Conservation (phyloP, 176 grass and related monocot species). For the bread wheat (Triticum aestivum) region DNA sequence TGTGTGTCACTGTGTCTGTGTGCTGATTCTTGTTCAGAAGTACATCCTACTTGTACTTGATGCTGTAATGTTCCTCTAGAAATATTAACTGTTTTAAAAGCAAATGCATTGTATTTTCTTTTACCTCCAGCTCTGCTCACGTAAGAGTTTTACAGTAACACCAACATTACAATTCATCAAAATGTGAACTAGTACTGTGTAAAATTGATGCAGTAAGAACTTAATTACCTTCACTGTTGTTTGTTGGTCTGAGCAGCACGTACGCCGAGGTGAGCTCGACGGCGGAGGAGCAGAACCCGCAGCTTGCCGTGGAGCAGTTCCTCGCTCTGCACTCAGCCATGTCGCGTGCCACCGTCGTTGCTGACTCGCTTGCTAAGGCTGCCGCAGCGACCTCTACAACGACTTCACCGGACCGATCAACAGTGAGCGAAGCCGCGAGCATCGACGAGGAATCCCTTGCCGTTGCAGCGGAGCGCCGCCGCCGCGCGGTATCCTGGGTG, state of each 20-base stretch:
- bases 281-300: slow-evolving; percentile 78
- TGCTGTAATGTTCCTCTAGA: slow-evolving; percentile 11
- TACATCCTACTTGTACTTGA: slow-evolving; percentile 18
- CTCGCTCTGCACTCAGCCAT: slow-evolving; percentile 67
- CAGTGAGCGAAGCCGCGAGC: neutral
- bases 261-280: slow-evolving; percentile 77
- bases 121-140: neutral
- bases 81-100: neutral
- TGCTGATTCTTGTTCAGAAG: slow-evolving; percentile 20
- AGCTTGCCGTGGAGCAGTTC: slow-evolving; percentile 81
- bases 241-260: slow-evolving; percentile 50
- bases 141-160: neutral
- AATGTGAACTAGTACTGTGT: neutral
- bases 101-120: neutral
- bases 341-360: slow-evolving; percentile 48
- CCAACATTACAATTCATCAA: neutral
- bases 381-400: neutral
- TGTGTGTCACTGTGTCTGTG: neutral
- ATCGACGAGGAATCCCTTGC: slow-evolving; percentile 46
- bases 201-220: neutral
- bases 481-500: slow-evolving; percentile 66
- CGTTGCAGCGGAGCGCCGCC: slow-evolving; percentile 49
- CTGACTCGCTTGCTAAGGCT: slow-evolving; percentile 51
- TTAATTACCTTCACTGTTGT: neutral
- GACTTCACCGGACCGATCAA: slow-evolving; percentile 20